phyloP scores from a whole-genome alignment of 2,329 filamentous ascomycete genomes.

The Corynespora cassiicola region DNA sequence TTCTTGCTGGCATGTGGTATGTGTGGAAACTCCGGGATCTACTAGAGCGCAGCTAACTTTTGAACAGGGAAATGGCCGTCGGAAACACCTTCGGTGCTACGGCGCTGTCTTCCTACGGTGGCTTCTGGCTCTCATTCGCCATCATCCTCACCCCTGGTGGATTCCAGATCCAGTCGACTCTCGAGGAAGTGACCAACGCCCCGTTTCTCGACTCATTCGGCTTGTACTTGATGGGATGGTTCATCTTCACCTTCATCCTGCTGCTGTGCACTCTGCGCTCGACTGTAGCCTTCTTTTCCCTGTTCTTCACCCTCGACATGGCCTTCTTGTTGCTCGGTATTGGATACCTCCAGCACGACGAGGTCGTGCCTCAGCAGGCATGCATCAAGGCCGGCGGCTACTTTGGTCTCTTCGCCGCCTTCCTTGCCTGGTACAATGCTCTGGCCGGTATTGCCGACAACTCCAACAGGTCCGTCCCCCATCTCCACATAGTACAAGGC shows the following conservation, averaged over 20 bases:
- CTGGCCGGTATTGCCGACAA: conserved; percentile 62
- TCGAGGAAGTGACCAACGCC: conserved; percentile 36
- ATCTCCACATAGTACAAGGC: neutral
- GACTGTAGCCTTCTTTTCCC: conserved; percentile 63
- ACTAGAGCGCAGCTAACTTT: conserved; percentile 10
- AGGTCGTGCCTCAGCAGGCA: conserved; percentile 46
- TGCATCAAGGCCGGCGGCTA: conserved; percentile 61
- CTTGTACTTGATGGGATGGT: conserved; percentile 66
- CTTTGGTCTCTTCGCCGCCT: conserved; percentile 61
- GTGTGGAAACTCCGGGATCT: conserved; percentile 27
- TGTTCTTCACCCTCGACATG: conserved; percentile 65
- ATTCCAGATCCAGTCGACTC: conserved; percentile 55
- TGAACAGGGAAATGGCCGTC: conserved; percentile 57
- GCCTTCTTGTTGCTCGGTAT: conserved; percentile 65
- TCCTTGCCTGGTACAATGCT: conserved; percentile 62
- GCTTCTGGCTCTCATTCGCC: conserved; percentile 67
- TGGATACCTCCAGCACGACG: conserved; percentile 56
- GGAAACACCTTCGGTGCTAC: conserved; percentile 71
- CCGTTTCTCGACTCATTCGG: conserved; percentile 62
- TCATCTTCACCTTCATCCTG: conserved; percentile 64
- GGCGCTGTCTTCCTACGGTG: conserved; percentile 66
- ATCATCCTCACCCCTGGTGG: conserved; percentile 64
- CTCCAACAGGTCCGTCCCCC: conserved; percentile 54
- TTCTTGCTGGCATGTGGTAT: conserved; percentile 62
- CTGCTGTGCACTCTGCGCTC: conserved; percentile 64